Evolutionary conservation across 1,139 yeast genomes (phyloP), one percentile per base, ranked within the genome.

Genomic region (Kluyveromyces marxianus): DNA sequence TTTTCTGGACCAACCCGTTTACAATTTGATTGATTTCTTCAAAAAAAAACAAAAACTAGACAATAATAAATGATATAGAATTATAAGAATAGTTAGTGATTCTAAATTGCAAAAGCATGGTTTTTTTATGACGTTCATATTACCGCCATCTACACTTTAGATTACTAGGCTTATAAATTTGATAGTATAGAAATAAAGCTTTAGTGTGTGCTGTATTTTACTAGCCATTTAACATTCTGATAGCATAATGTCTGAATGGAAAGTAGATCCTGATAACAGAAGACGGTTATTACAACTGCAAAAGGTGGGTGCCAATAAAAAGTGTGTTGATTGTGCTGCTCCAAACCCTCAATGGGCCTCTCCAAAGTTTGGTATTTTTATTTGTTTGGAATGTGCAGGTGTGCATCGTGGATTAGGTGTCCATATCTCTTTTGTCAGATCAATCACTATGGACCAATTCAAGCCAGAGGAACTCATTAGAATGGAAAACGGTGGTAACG

Each of bases 301-400:
- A 61, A 88, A 88, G 65, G 71, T 73, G 42, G 95, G 92, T 39
- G 81, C 74, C 25, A 90, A 90, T 73, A 87, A 86, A 69, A 82
- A 78, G 63, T 92, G 99, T 69, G 84, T 88, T 64, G 99, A 92
- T 68, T 94, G 98, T 68, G 77, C 75, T 36, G 95, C 97, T 3
- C 95, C 95, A 51, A 90, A 90, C 64, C 98, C 99, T 6, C 96
- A 94, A 60, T 92, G 99, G 99, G 96, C 98, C 3, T 87, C 97
- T 7, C 97, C 97, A 41, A 92, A 94, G 63, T 90, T 89, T 68
- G 99, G 98, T 47, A 83, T 90, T 51, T 89, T 89, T 66, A 89
- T 92, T 62, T 94, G 99, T 69, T 77, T 92, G 50, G 98, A 92
- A 67, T 92, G 98, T 74, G 96, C 97, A 36, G 97, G 98, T 44